These are phyloP conservation scores for Venturia carpophila DNA, from an alignment of 2,329 filamentous ascomycete species.

Conservation along the genomic window DNA sequence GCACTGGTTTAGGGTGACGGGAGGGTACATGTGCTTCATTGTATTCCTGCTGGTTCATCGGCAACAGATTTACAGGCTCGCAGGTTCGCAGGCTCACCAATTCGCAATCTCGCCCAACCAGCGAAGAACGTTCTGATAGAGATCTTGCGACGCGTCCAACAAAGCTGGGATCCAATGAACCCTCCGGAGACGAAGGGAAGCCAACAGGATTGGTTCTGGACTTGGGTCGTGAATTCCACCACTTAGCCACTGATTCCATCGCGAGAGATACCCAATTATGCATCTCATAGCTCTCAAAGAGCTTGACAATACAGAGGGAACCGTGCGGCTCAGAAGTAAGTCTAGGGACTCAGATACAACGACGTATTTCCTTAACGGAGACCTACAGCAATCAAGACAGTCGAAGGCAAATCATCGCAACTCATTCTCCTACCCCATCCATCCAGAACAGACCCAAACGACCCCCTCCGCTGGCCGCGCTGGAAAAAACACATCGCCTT, in stretches of 20 bases:
- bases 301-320: slow-evolving; percentile 33
- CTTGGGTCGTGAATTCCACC: slow-evolving; percentile 6
- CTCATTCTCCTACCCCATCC: slow-evolving; percentile 43
- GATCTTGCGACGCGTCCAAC: background rate
- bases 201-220: slow-evolving; percentile 13
- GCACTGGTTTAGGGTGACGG: background rate
- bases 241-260: background rate
- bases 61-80: background rate
- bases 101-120: background rate
- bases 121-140: background rate
- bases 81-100: background rate
- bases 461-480: slow-evolving; percentile 41
- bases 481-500: slow-evolving; percentile 40
- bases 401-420: slow-evolving; percentile 21
- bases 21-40: too few species aligned
- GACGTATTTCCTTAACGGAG: background rate
- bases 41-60: background rate
- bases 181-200: background rate
- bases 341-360: background rate
- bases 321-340: slow-evolving; percentile 30
- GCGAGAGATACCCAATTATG: slow-evolving; percentile 20
- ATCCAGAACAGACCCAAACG: slow-evolving; percentile 38
- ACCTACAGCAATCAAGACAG: slow-evolving; percentile 19
- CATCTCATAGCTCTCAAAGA: slow-evolving; percentile 29
- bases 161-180: background rate